Conservation (phyloP, 2,329 filamentous ascomycete genomes). For the Chaetomium strumarium region DNA sequence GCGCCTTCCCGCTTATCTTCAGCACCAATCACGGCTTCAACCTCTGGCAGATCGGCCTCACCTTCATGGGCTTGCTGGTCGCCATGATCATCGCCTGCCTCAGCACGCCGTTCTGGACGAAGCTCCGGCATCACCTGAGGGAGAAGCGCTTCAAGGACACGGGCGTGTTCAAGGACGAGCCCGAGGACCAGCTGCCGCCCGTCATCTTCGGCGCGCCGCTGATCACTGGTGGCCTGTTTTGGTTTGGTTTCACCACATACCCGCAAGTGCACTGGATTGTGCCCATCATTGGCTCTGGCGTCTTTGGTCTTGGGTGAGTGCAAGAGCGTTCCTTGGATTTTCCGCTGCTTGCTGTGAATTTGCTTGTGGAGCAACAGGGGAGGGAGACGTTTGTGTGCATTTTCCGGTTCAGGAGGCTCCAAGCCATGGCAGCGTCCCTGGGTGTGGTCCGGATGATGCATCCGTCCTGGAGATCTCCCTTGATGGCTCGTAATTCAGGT, state of each 20-base stretch:
- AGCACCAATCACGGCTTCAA: constrained; percentile 66
- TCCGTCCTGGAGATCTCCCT: no score
- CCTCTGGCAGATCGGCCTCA: constrained; percentile 72
- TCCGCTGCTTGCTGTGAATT: not conserved
- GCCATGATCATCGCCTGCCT: constrained; percentile 61
- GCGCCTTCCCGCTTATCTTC: constrained; percentile 80
- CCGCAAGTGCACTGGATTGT: constrained; percentile 68
- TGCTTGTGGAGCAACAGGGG: not conserved
- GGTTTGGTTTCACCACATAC: constrained; percentile 83
- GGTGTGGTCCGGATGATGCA: no score
- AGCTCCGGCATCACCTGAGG: constrained; percentile 53
- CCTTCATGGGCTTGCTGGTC: constrained; percentile 66
- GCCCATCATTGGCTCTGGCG: constrained; percentile 63
- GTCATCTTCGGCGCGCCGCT: constrained; percentile 68
- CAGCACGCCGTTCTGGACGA: constrained; percentile 61
- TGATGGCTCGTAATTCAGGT: not conserved
- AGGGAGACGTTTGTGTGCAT: not conserved
- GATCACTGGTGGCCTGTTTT: constrained; percentile 76
- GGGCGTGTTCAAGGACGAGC: constrained; percentile 60
- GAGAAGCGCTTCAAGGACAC: constrained; percentile 45
- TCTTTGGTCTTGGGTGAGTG: constrained; percentile 67
- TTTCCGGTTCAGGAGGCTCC: not conserved
- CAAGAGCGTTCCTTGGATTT: constrained; percentile 5
- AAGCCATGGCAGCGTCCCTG: no score
- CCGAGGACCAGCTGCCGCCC: constrained; percentile 78